phyloP scores from a whole-genome alignment of 805 yeast species.

The Candida boidinii region DNA sequence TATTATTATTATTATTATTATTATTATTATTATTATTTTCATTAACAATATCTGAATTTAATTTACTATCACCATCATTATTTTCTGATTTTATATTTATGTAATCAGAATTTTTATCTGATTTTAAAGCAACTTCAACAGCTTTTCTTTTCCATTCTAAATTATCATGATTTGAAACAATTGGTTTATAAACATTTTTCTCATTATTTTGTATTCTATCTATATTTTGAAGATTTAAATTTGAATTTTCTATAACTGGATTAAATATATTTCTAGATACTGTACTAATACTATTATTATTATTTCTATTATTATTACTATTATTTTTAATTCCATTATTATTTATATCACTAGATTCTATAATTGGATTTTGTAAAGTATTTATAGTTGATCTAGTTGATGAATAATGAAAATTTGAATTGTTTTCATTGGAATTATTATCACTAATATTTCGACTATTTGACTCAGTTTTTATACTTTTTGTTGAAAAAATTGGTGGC shows the following conservation, averaged over 20 bases:
- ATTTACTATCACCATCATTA: neutral
- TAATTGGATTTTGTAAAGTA: neutral
- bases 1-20: neutral
- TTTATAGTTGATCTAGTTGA: too few relatives aligned
- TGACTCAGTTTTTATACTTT: too few relatives aligned
- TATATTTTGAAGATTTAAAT: too few relatives aligned
- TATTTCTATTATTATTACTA: neutral
- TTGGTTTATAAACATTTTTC: neutral
- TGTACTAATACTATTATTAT: conserved; percentile 1
- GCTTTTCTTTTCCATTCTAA: conserved; percentile 18
- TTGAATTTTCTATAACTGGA: too few relatives aligned
- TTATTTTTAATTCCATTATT: too few relatives aligned
- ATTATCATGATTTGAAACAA: conserved; percentile 2
- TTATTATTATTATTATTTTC: neutral
- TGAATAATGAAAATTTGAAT: too few relatives aligned
- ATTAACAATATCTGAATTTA: neutral
- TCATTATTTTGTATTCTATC: too few relatives aligned
- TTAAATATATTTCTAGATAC: neutral
- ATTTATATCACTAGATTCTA: too few relatives aligned
- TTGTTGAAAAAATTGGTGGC: too few relatives aligned
- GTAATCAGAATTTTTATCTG: conserved; percentile 2
- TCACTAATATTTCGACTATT: too few relatives aligned
- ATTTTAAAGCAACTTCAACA: conserved; percentile 17
- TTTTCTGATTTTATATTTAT: neutral
- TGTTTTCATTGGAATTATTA: too few relatives aligned